These are phyloP conservation scores for Termitomyces sp. DNA, from an alignment of 768 basidiomycete species.

Conservation along the genomic window DNA sequence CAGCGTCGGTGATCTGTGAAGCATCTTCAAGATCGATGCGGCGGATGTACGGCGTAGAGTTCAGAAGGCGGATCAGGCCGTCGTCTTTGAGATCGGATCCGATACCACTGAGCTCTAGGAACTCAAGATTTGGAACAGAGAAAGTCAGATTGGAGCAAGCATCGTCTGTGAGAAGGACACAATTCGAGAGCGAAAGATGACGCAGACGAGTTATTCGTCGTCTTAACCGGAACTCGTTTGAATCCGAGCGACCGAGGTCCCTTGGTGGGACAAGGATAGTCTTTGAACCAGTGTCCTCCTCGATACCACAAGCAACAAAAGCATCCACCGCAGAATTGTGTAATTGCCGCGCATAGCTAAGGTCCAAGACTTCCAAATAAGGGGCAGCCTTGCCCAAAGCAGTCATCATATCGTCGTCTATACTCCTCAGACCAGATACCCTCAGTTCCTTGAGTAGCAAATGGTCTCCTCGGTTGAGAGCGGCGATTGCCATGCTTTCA, in stretches of 20 bases:
- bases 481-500: constrained; percentile 37
- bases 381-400: constrained; percentile 65
- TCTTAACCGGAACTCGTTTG: constrained; percentile 44
- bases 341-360: constrained; percentile 66
- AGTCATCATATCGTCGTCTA: constrained; percentile 58
- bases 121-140: constrained; percentile 66
- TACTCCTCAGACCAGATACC: constrained; percentile 60
- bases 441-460: constrained; percentile 59
- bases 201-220: constrained; percentile 64
- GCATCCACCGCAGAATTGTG: constrained; percentile 75
- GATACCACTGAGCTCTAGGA: constrained; percentile 76
- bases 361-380: constrained; percentile 71
- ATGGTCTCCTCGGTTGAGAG: constrained; percentile 39
- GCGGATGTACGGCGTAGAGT: constrained; percentile 64
- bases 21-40: constrained; percentile 88
- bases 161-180: constrained; percentile 65
- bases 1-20: constrained; percentile 61
- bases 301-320: constrained; percentile 52
- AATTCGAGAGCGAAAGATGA: constrained; percentile 71
- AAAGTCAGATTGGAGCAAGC: constrained; percentile 71
- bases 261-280: constrained; percentile 53
- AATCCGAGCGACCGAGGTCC: constrained; percentile 55
- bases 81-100: constrained; percentile 63
- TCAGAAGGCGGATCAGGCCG: constrained; percentile 69
- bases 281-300: constrained; percentile 29